phyloP scores from a whole-genome alignment of 2,329 filamentous ascomycete species.

The Botrytis fabae region DNA sequence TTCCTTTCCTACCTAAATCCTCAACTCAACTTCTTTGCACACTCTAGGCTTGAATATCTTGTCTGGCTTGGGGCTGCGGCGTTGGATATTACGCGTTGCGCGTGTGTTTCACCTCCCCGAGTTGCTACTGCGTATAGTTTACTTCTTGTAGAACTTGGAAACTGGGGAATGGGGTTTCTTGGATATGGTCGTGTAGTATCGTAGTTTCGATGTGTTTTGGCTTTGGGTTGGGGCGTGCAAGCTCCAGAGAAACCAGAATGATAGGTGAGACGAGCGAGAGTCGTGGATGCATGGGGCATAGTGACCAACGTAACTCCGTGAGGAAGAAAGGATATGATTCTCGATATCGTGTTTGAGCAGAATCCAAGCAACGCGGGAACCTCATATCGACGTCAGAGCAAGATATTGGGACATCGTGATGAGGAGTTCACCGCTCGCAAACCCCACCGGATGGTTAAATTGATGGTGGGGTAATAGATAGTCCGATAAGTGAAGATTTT shows the following conservation, averaged over 20 bases:
- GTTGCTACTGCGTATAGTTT: neutral
- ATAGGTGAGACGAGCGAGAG: neutral
- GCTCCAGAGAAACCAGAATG: neutral
- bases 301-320: neutral
- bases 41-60: no score
- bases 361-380: neutral
- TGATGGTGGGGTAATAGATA: neutral
- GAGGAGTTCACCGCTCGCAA: neutral
- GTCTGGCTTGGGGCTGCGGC: no score
- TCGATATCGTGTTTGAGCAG: neutral
- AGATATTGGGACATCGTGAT: neutral
- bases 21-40: no score
- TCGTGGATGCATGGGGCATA: neutral
- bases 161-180: neutral
- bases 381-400: neutral
- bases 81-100: no score
- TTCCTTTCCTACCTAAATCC: no score
- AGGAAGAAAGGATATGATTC: neutral
- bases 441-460: neutral
- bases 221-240: neutral
- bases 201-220: neutral
- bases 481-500: conserved; percentile 5
- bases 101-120: no score
- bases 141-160: no score
- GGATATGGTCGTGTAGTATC: neutral